These are phyloP conservation scores for Acanthamoeba healyi DNA, from an alignment of 208 protist genomes.

Conservation along the genomic window DNA sequence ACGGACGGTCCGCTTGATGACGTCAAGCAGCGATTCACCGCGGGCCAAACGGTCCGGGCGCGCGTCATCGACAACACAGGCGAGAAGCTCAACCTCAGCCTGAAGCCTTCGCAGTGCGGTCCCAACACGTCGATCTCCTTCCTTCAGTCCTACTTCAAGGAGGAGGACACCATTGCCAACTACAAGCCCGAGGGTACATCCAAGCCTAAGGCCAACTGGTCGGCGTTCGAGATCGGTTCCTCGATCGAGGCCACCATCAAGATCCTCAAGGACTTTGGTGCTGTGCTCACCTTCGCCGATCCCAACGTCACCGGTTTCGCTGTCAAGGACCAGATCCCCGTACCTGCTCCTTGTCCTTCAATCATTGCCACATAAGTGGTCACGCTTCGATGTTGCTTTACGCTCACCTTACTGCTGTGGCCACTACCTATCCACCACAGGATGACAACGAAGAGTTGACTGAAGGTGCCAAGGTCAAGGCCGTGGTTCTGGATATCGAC, in stretches of 20 bases:
- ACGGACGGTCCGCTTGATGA: constrained; percentile 47
- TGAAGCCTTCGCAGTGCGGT: constrained; percentile 70
- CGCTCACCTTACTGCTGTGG: neutral
- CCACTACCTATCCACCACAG: neutral
- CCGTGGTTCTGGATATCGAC: constrained; percentile 66
- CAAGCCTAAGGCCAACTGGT: constrained; percentile 70
- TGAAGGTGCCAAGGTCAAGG: constrained; percentile 60
- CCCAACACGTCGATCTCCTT: constrained; percentile 68
- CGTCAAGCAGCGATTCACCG: constrained; percentile 27
- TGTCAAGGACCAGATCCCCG: constrained; percentile 68
- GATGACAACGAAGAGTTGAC: constrained; percentile 57
- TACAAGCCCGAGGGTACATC: constrained; percentile 52
- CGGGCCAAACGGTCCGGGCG: constrained; percentile 59
- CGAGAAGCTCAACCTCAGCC: constrained; percentile 68
- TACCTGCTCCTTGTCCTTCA: neutral
- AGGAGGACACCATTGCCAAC: constrained; percentile 63
- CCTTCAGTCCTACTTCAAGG: constrained; percentile 72
- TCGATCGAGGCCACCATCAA: constrained; percentile 52
- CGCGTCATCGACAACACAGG: constrained; percentile 39
- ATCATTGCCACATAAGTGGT: neutral
- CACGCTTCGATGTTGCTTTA: neutral
- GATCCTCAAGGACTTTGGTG: constrained; percentile 76
- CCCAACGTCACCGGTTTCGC: constrained; percentile 69
- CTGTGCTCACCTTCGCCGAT: constrained; percentile 39
- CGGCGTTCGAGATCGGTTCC: constrained; percentile 43